Base-by-base conservation (phyloP, 495 filamentous ascomycete genomes). In the Aspergillus funiculosus region DNA sequence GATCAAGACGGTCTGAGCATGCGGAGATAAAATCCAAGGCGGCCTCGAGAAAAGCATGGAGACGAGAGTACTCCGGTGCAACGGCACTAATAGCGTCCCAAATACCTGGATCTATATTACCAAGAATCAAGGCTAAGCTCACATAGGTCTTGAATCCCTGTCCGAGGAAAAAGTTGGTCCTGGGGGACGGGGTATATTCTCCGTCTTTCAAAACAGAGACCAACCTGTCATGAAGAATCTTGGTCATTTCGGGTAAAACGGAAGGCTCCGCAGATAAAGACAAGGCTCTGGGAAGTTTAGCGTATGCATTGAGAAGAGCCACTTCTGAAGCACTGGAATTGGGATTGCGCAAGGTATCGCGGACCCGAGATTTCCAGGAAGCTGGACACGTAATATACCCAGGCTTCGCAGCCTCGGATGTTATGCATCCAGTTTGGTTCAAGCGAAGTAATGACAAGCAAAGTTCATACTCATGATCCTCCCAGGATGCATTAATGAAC, bases 401-500 rank as follows among this genome's bases (percentile, higher is more conserved):
- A 39, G 77, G 68, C 13, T 73, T 77, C 1, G 74, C 59, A 21
- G 51, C 39, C 27, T 68, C 66, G 1, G 67, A 60, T 3, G 68
- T 66, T 14, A 73, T 59, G 25, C 68, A 73, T 4, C 74, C 76
- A 4, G 74, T 60, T 39, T 76, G 69, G 11, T 78, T 74, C 51
- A 95, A 73, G 14, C 78, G 79, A 3, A 87, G 83, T 14, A 95
- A 50, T 11, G 86, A 62, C 13, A 85, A 71, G 48, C 79, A 86
- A 21, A 90, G 69, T 53, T 83, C 75, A 47, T 79, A 71, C 51
- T 86, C 81, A 27, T 83, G 77, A 7, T 73, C 62, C 24, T 70
- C 69, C 88, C 89, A 94, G 43, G 85, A 80, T 5, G 74, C 72
- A 44, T 79, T 66, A 48, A 94, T 72, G 51, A 88, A 95, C 64